A percentile compares a stretch with the other conserved stretches of the same genome.
phyloP scores from a whole-genome alignment of 148 eudicot species.

The Limonium bicolor region DNA sequence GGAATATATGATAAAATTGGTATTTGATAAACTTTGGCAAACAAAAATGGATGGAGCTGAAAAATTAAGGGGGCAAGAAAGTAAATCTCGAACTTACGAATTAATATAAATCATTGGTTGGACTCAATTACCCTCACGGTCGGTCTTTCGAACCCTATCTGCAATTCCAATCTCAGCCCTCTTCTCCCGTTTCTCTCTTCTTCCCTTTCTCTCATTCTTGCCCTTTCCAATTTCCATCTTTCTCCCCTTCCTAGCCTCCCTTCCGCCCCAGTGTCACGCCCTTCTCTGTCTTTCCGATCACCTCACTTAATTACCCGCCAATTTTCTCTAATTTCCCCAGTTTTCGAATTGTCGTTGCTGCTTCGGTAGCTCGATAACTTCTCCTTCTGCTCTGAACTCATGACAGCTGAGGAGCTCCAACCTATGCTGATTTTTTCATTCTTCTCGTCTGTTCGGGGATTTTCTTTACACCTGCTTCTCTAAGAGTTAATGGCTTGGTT shows the following conservation, averaged over 20 bases:
- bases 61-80: conserved; percentile 18
- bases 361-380: not conserved
- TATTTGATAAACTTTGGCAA: too few species aligned
- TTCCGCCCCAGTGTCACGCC: not conserved
- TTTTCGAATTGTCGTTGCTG: conserved; percentile 1
- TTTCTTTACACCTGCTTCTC: not conserved
- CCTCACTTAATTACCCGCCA: conserved; percentile 4
- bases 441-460: not conserved
- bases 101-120: not conserved
- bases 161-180: conserved; percentile 33
- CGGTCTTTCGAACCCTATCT: conserved; percentile 14
- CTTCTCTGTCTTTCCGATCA: not conserved
- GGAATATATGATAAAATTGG: too few species aligned
- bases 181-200: conserved; percentile 4
- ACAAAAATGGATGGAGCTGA: too few species aligned
- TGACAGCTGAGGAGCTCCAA: not conserved
- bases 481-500: not conserved
- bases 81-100: conserved; percentile 14
- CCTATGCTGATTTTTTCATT: not conserved
- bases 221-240: not conserved
- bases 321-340: not conserved
- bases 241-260: not conserved
- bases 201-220: conserved; percentile 3
- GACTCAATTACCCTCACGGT: conserved; percentile 20
- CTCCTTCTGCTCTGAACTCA: not conserved